These are phyloP conservation scores for Scytalidium sp. DNA, from an alignment of 2,329 filamentous ascomycete genomes.

Conservation along the genomic window DNA sequence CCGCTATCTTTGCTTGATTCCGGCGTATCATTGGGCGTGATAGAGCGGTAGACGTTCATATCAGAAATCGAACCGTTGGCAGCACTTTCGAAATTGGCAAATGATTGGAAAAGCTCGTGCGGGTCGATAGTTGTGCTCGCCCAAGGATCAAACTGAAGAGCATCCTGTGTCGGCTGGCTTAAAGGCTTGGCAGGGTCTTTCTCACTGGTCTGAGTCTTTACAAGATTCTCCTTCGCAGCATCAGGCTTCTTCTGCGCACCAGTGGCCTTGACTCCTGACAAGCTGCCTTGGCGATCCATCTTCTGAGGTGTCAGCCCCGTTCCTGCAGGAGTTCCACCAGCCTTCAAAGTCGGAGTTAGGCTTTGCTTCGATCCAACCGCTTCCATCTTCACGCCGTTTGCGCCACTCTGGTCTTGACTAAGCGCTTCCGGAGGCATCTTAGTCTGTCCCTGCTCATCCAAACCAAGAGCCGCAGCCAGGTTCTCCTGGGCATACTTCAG, in stretches of 20 bases:
- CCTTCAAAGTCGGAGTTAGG: slow-evolving; percentile 40
- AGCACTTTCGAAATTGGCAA: slow-evolving; percentile 38
- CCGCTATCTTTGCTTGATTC: slow-evolving; percentile 59
- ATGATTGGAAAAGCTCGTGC: slow-evolving; percentile 42
- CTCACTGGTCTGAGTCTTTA: slow-evolving; percentile 18
- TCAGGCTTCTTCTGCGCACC: slow-evolving; percentile 15
- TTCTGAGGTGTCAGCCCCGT: slow-evolving; percentile 46
- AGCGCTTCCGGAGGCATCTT: slow-evolving; percentile 11
- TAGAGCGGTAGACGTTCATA: slow-evolving; percentile 49
- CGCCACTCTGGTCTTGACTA: slow-evolving; percentile 15
- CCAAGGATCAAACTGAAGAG: slow-evolving; percentile 27
- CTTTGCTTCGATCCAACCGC: slow-evolving; percentile 27
- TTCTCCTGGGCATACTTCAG: slow-evolving; percentile 49
- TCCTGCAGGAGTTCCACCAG: slow-evolving; percentile 23
- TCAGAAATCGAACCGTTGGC: slow-evolving; percentile 49
- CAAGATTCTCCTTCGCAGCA: slow-evolving; percentile 11
- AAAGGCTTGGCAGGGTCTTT: slow-evolving; percentile 19
- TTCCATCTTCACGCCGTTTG: slow-evolving; percentile 28
- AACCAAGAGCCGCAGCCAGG: slow-evolving; percentile 44
- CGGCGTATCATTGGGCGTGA: slow-evolving; percentile 62
- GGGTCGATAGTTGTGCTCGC: slow-evolving; percentile 50
- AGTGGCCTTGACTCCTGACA: slow-evolving; percentile 36
- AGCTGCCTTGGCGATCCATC: slow-evolving; percentile 48
- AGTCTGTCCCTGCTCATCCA: slow-evolving; percentile 48
- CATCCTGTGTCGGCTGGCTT: slow-evolving; percentile 23